Conservation (phyloP, 441 rosid genomes). For the Populus hybrid region DNA sequence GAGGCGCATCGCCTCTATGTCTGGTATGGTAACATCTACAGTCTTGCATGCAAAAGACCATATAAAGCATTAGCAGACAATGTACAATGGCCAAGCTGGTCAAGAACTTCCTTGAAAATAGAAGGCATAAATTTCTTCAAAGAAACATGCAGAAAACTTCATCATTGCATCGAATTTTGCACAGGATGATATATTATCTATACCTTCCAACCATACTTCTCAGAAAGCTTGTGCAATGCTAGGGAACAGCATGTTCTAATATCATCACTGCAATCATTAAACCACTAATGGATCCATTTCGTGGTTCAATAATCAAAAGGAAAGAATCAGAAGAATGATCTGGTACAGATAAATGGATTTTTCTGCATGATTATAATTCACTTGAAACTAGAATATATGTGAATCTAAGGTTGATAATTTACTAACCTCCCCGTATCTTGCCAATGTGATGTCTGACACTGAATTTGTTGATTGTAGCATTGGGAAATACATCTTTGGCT, state of each 20-base stretch:
- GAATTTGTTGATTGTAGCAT: conserved; percentile 33
- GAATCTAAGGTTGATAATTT: background rate
- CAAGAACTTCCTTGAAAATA: background rate
- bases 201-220: conserved; percentile 63
- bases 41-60: conserved; percentile 27
- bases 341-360: background rate
- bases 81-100: background rate
- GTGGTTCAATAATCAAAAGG: conserved; percentile 22
- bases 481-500: conserved; percentile 52
- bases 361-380: background rate
- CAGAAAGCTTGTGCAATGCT: conserved; percentile 37
- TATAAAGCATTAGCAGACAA: conserved; percentile 14
- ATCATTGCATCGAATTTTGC: background rate
- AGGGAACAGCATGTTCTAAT: conserved; percentile 48
- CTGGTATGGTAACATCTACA: conserved; percentile 68
- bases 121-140: background rate
- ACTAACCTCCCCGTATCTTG: conserved; percentile 61
- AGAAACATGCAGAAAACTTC: too few relatives aligned
- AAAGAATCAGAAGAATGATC: conserved; percentile 12
- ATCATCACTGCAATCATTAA: conserved; percentile 56
- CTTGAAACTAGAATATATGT: background rate
- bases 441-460: conserved; percentile 40
- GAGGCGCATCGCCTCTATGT: conserved; percentile 65
- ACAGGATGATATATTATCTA: background rate
- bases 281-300: conserved; percentile 56